A percentile compares a stretch with the other conserved stretches of the same genome.
Conservation (phyloP, 371 early-diverging fungal genomes). For the Rhizopus microsporus region DNA sequence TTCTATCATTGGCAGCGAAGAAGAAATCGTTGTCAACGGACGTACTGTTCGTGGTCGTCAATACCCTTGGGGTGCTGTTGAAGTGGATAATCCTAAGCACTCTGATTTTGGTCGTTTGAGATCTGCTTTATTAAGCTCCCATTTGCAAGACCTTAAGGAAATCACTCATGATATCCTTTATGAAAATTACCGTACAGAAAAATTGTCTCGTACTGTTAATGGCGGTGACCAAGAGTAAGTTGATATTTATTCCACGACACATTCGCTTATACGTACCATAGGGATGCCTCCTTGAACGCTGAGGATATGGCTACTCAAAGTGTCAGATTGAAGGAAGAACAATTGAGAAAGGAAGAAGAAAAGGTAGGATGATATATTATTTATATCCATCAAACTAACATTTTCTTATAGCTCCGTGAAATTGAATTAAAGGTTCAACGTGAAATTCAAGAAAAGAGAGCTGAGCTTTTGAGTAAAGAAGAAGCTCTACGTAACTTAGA, state of each 20-base stretch:
- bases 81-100: slow-evolving; percentile 87
- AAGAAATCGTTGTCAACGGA: slow-evolving; percentile 80
- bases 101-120: slow-evolving; percentile 97
- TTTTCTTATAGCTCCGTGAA: slow-evolving; percentile 47
- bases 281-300: slow-evolving; percentile 46
- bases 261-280: slow-evolving; percentile 8
- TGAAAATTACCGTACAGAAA: slow-evolving; percentile 91
- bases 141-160: slow-evolving; percentile 92
- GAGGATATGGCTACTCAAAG: slow-evolving; percentile 57
- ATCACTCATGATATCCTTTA: slow-evolving; percentile 84
- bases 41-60: slow-evolving; percentile 89
- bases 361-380: slow-evolving; percentile 32
- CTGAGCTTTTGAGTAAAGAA: slow-evolving; percentile 59
- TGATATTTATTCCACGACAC: neutral
- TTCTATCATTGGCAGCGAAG: slow-evolving; percentile 95
- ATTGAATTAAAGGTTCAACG: slow-evolving; percentile 62
- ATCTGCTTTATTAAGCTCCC: slow-evolving; percentile 89
- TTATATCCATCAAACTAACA: slow-evolving; percentile 1
- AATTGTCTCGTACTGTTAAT: slow-evolving; percentile 73
- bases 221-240: slow-evolving; percentile 49
- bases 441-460: slow-evolving; percentile 62
- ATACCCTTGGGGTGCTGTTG: slow-evolving; percentile 99
- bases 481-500: slow-evolving; percentile 59
- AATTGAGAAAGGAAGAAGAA: slow-evolving; percentile 62
- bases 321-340: slow-evolving; percentile 62